A percentile compares a stretch with the other conserved stretches of the same genome.
phyloP scores from a whole-genome alignment of 352 stramenopile species.

The Thalassiosira exigua region DNA sequence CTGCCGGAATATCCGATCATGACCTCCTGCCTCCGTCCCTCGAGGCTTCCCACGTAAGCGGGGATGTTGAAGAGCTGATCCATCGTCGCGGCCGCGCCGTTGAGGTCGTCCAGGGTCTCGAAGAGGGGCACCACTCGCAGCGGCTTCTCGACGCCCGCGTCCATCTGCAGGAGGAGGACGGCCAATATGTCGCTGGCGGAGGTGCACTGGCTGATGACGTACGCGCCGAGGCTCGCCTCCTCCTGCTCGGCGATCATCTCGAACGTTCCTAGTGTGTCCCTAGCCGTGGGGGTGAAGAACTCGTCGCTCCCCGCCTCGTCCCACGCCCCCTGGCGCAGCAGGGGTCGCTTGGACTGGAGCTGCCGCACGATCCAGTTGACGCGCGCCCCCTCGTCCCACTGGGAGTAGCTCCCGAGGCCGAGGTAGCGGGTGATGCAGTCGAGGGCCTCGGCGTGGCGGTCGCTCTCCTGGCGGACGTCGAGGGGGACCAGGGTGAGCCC shows the following conservation, averaged over 20 bases:
- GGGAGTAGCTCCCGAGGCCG: conserved; percentile 83
- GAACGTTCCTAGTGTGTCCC: conserved; percentile 80
- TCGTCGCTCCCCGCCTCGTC: conserved; percentile 54
- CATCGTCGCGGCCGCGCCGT: conserved; percentile 79
- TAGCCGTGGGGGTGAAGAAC: conserved; percentile 64
- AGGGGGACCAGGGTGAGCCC: conserved; percentile 86
- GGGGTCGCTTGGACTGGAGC: conserved; percentile 76
- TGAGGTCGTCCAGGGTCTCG: conserved; percentile 89
- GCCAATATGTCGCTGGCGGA: conserved; percentile 87
- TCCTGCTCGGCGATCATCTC: conserved; percentile 82
- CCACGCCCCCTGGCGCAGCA: conserved; percentile 74
- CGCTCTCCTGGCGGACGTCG: conserved; percentile 88
- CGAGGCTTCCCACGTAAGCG: conserved; percentile 80
- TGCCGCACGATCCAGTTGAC: conserved; percentile 85
- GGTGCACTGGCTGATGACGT: conserved; percentile 89
- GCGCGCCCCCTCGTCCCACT: conserved; percentile 84
- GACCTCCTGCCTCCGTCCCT: conserved; percentile 84
- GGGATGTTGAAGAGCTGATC: conserved; percentile 73
- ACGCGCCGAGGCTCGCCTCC: conserved; percentile 84
- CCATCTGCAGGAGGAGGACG: conserved; percentile 86
- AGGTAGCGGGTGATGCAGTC: conserved; percentile 86
- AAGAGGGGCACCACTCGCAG: conserved; percentile 88
- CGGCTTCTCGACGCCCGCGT: conserved; percentile 85
- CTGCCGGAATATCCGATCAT: conserved; percentile 87
- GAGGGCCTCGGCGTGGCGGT: conserved; percentile 78